Evolutionary conservation across 2,329 filamentous ascomycete genomes (phyloP).

Genomic region (Huntiella abstrusa): DNA sequence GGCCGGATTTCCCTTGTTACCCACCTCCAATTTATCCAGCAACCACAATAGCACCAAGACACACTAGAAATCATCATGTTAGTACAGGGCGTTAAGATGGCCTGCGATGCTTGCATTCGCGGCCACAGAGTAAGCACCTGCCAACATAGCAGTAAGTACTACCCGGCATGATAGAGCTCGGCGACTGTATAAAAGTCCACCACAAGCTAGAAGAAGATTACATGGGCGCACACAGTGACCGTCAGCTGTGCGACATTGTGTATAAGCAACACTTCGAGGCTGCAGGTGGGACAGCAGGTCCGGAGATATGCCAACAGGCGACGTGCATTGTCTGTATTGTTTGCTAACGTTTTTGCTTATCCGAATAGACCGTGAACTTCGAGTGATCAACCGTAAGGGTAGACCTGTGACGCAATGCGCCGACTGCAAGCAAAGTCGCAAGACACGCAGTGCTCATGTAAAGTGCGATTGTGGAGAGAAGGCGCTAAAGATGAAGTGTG

Average conservation of each 20-base stretch:
- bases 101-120: constrained; percentile 94
- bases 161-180: not conserved
- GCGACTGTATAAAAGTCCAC: too few relatives aligned
- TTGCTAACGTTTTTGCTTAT: not conserved
- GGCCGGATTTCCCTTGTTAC: not conserved
- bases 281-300: too few relatives aligned
- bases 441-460: constrained; percentile 83
- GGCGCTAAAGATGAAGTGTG: constrained; percentile 41
- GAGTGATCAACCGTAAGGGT: constrained; percentile 41
- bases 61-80: constrained; percentile 36
- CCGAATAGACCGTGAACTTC: constrained; percentile 8
- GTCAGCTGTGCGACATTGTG: too few relatives aligned
- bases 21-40: not conserved
- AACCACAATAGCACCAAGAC: not conserved
- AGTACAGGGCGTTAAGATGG: constrained; percentile 91
- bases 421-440: constrained; percentile 90
- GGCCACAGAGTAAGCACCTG: constrained; percentile 98
- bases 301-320: too few relatives aligned
- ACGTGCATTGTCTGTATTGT: too few relatives aligned
- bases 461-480: constrained; percentile 97
- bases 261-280: too few relatives aligned
- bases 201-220: too few relatives aligned
- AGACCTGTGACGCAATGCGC: constrained; percentile 94
- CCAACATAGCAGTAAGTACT: constrained; percentile 69
- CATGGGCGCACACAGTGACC: too few relatives aligned